Evolutionary conservation across 441 rosid species (phyloP), one percentile per base, ranked within the genome.

Genomic region (Jatropha podagrica): DNA sequence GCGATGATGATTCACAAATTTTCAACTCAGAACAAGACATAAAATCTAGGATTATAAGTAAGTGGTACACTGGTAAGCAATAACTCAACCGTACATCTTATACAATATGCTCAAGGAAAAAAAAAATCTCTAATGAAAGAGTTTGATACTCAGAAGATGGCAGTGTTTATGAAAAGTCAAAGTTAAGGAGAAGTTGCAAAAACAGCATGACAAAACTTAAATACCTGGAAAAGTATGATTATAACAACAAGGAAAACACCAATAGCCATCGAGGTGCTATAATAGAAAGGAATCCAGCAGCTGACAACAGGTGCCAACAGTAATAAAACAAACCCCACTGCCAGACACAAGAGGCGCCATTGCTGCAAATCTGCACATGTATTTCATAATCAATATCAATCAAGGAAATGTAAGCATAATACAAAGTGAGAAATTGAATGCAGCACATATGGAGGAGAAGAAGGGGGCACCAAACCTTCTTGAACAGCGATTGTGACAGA

Each of bases 211-310:
- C 14, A 68, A 62, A 49, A 32, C 48, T 51, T 60, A 69, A 13
- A 26, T 87, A 92, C 98, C 95, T 96, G 97, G 78, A 91, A 96
- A 71, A 92, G 89, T 73, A 94, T 79, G 59, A 96, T 86, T 72
- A 94, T 77, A 63, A 96, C 62, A 74, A 96, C 92, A 58, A 96
- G 99, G 80, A 96, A 85, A 84, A 96, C 79, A 13, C 99, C 99
- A 66, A 96, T 86, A 18, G 93, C 97, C 99, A 96, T 96, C 54
- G 96, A 96, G 74, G 93, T 90, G 80, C 94, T 90, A 77, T 96
- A 94, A 75, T 96, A 94, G 79, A 96, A 96, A 10, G 97, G 98
- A 86, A 89, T 91, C 98, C 99, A 96, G 68, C 85, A 80, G 82
- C 99, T 91, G 80, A 94, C 90, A 72, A 90, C 68, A 14, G 99